Evolutionary conservation across 2,329 filamentous ascomycete species (phyloP).

Genomic region (Penicillium sp.): DNA sequence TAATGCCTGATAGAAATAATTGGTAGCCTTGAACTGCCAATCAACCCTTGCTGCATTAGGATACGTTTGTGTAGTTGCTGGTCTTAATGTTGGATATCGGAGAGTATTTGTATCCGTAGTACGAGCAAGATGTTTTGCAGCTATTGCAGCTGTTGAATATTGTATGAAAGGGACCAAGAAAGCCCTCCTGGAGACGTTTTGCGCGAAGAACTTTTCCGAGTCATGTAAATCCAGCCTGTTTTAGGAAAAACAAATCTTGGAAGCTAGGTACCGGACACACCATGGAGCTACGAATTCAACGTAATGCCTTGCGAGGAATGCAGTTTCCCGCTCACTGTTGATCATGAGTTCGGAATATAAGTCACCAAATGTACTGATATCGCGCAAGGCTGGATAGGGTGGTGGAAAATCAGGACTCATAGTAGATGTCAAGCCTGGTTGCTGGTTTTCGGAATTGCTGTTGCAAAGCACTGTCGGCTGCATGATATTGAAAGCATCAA

Average conservation of each 20-base stretch:
- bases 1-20: conserved; percentile 58
- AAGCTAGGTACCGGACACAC: conserved; percentile 17
- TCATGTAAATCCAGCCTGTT: conserved; percentile 41
- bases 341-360: conserved; percentile 36
- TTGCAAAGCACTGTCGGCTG: background rate
- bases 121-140: conserved; percentile 37
- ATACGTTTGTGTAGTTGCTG: conserved; percentile 51
- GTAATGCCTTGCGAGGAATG: conserved; percentile 36
- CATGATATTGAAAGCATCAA: background rate
- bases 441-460: background rate
- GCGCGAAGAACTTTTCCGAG: conserved; percentile 35
- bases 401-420: background rate
- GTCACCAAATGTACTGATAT: conserved; percentile 22
- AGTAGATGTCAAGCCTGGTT: background rate
- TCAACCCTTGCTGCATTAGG: conserved; percentile 48
- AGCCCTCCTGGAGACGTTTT: conserved; percentile 35
- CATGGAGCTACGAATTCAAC: conserved; percentile 34
- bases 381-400: background rate
- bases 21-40: conserved; percentile 58
- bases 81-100: conserved; percentile 28
- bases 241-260: conserved; percentile 15
- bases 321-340: conserved; percentile 35
- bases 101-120: conserved; percentile 27
- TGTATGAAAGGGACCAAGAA: conserved; percentile 31
- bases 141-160: conserved; percentile 35